A percentile compares a stretch with the other conserved stretches of the same genome.
Evolutionary conservation across 768 basidiomycete genomes (phyloP).

Genomic region (Cystofilobasidium ferigula): DNA sequence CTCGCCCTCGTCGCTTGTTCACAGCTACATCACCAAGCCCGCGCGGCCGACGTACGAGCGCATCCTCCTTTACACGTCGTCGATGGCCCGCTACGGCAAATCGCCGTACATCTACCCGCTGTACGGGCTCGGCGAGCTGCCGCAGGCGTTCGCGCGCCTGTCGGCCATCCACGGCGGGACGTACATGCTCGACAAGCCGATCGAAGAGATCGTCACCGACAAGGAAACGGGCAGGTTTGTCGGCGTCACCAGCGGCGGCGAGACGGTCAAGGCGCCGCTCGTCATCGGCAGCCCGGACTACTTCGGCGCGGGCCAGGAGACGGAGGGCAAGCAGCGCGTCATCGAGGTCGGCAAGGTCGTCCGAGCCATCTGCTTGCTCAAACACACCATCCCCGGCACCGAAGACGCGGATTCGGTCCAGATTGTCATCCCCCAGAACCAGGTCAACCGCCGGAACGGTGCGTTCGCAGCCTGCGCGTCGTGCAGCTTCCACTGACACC

Average conservation of each 20-base stretch:
- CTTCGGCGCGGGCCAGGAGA: conserved; percentile 59
- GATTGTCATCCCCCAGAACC: conserved; percentile 98
- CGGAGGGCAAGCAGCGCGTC: conserved; percentile 69
- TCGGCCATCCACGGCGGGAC: conserved; percentile 98
- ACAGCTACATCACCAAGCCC: conserved; percentile 81
- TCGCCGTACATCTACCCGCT: conserved; percentile 99
- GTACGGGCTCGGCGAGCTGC: conserved; percentile 96
- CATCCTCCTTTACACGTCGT: conserved; percentile 92
- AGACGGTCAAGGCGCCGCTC: conserved; percentile 92
- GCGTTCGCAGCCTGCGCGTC: conserved; percentile 32
- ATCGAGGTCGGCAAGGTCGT: conserved; percentile 89
- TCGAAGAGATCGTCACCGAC: conserved; percentile 81
- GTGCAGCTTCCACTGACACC: background rate
- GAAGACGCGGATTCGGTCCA: conserved; percentile 90
- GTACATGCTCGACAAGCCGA: conserved; percentile 96
- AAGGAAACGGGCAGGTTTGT: conserved; percentile 68
- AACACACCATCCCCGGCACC: conserved; percentile 95
- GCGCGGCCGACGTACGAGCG: conserved; percentile 85
- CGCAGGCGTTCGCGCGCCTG: conserved; percentile 94
- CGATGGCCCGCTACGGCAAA: conserved; percentile 98
- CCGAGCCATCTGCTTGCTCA: conserved; percentile 91
- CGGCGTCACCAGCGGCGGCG: conserved; percentile 76
- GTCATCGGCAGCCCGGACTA: conserved; percentile 98
- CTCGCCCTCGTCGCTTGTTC: background rate
- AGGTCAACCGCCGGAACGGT: conserved; percentile 87